phyloP scores from a whole-genome alignment of 176 grass and related monocot species.

The Thalia dealbata region DNA sequence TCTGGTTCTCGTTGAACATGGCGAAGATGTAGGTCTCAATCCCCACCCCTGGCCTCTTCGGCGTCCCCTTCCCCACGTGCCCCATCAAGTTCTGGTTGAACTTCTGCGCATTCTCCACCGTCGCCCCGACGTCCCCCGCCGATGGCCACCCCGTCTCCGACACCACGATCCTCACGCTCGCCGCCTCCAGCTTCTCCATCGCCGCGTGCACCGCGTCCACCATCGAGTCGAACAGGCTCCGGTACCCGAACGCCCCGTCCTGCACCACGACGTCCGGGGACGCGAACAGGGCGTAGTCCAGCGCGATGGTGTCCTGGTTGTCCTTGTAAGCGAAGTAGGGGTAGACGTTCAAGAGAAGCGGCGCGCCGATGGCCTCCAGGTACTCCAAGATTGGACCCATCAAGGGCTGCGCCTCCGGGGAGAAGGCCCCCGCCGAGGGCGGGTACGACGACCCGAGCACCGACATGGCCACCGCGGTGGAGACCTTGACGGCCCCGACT shows the following conservation, averaged over 20 bases:
- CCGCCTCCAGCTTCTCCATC: background rate
- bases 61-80: background rate
- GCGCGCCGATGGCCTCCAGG: background rate
- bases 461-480: background rate
- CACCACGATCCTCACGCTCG: constrained; percentile 15
- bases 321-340: constrained; percentile 8
- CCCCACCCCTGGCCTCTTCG: background rate
- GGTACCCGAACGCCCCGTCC: background rate
- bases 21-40: constrained; percentile 1
- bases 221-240: constrained; percentile 14
- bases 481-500: background rate
- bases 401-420: background rate
- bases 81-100: constrained; percentile 5
- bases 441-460: background rate
- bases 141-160: constrained; percentile 95
- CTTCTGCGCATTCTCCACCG: background rate
- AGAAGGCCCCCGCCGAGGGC: background rate
- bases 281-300: background rate
- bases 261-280: background rate
- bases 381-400: background rate
- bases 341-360: background rate
- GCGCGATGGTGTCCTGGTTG: background rate
- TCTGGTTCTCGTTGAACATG: constrained; percentile 11
- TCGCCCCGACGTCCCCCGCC: constrained; percentile 23
- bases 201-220: background rate